phyloP scores from a whole-genome alignment of 805 yeast species.

The Debaryomyces tyrocola region DNA sequence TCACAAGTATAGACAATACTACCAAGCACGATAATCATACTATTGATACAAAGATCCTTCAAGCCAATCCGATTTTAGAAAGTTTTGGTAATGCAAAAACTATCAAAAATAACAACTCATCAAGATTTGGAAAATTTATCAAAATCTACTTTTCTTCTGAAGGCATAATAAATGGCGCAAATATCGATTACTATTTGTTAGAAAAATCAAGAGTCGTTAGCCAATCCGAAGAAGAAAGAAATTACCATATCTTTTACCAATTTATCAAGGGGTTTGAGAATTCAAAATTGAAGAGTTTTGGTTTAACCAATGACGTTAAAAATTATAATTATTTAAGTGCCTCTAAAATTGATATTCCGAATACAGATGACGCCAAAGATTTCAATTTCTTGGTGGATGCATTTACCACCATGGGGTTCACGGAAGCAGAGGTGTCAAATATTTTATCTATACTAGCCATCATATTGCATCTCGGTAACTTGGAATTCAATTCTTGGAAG shows the following conservation, averaged over 20 bases:
- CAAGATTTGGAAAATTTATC: conserved; percentile 95
- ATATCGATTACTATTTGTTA: conserved; percentile 88
- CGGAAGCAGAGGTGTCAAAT: conserved; percentile 50
- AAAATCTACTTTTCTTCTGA: conserved; percentile 70
- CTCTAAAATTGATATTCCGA: conserved; percentile 58
- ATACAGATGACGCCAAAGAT: conserved; percentile 74
- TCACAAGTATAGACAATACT: conserved; percentile 38
- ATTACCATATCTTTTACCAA: conserved; percentile 93
- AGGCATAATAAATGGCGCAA: conserved; percentile 80
- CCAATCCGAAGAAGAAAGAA: conserved; percentile 77
- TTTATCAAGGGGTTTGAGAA: conserved; percentile 65
- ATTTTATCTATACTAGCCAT: conserved; percentile 70
- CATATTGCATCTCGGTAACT: conserved; percentile 82
- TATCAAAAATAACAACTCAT: conserved; percentile 87
- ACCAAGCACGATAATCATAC: conserved; percentile 21
- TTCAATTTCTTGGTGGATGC: conserved; percentile 65
- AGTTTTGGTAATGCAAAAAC: conserved; percentile 98
- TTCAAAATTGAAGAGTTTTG: conserved; percentile 43
- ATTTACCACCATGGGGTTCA: conserved; percentile 71
- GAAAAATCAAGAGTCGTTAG: conserved; percentile 91
- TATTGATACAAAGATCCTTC: conserved; percentile 82
- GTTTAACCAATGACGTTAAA: conserved; percentile 38
- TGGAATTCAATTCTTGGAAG: conserved; percentile 64
- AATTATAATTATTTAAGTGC: conserved; percentile 58
- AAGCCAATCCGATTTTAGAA: conserved; percentile 94